Evolutionary conservation across 2,329 filamentous ascomycete species (phyloP).

Genomic region (Monosporascus sp.): DNA sequence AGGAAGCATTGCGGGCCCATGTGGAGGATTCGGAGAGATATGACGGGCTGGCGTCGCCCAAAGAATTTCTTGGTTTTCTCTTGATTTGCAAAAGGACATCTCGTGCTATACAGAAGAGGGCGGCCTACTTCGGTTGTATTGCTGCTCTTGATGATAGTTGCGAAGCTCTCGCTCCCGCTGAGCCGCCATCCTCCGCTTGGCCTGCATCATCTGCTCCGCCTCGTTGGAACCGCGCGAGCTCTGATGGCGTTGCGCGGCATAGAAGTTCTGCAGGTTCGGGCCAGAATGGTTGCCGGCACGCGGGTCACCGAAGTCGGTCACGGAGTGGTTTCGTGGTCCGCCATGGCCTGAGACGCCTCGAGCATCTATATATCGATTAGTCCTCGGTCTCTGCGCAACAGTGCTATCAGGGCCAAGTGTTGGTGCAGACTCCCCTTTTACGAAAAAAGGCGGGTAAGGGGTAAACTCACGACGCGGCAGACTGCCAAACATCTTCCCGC

Average conservation of each 20-base stretch:
- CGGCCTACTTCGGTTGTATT: constrained; percentile 99
- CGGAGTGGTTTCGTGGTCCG: constrained; percentile 70
- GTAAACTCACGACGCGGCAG: constrained; percentile 76
- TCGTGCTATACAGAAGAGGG: constrained; percentile 68
- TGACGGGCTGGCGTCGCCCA: constrained; percentile 21
- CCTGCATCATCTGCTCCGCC: constrained; percentile 98
- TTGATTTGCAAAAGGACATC: constrained; percentile 33
- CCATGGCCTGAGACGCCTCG: constrained; percentile 59
- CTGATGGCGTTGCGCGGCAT: constrained; percentile 89
- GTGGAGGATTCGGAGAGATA: constrained; percentile 17
- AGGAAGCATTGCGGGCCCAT: constrained; percentile 21
- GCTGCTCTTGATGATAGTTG: constrained; percentile 99
- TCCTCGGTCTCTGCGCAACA: constrained; percentile 17
- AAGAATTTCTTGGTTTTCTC: constrained; percentile 31
- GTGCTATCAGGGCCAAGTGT: constrained; percentile 16
- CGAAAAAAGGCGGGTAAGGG: constrained; percentile 48
- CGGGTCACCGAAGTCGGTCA: constrained; percentile 75
- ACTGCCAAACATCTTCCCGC: constrained; percentile 81
- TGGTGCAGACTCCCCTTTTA: constrained; percentile 10
- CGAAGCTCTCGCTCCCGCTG: constrained; percentile 98
- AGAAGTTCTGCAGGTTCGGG: constrained; percentile 87
- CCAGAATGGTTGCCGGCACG: constrained; percentile 64
- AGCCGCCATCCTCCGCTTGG: constrained; percentile 97
- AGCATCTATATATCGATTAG: constrained; percentile 52
- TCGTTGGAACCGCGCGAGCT: constrained; percentile 78